Percentiles rank a stretch among this genome's conserved stretches.
These are phyloP conservation scores for Trichoderma hamatum DNA, from an alignment of 2,329 filamentous ascomycete genomes.

Conservation along the genomic window DNA sequence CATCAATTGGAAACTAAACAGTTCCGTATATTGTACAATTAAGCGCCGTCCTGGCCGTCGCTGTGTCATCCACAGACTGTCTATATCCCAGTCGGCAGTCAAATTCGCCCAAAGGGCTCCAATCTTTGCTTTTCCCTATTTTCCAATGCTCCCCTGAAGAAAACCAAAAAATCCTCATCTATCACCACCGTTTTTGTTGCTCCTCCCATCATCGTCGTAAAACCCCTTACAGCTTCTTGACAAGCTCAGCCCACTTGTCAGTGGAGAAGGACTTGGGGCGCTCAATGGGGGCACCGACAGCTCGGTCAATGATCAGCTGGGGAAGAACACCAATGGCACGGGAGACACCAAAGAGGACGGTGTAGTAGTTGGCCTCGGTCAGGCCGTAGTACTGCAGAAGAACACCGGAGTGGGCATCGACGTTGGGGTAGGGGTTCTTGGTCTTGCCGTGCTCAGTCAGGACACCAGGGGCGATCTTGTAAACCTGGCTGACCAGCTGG, in stretches of 20 bases:
- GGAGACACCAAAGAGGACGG: conserved; percentile 97
- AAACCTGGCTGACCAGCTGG: conserved; percentile 99
- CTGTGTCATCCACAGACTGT: conserved; percentile 30
- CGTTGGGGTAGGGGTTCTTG: conserved; percentile 99
- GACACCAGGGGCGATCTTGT: conserved; percentile 98
- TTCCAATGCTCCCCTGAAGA: conserved; percentile 8
- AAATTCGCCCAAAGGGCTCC: conserved; percentile 9
- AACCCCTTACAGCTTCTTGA: conserved; percentile 78
- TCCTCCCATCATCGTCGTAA: background rate
- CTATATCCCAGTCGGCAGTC: conserved; percentile 28
- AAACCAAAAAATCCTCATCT: conserved; percentile 16
- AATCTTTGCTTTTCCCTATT: conserved; percentile 13
- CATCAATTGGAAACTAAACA: conserved; percentile 29
- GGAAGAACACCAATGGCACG: conserved; percentile 97
- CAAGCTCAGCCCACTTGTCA: conserved; percentile 92
- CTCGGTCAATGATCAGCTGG: conserved; percentile 99
- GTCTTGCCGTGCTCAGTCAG: conserved; percentile 99
- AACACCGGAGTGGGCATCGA: conserved; percentile 98
- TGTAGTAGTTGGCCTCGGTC: conserved; percentile 99
- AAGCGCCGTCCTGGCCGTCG: conserved; percentile 32
- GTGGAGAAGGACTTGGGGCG: conserved; percentile 99
- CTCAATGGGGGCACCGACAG: conserved; percentile 95
- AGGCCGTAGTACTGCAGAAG: conserved; percentile 99
- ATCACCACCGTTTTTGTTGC: conserved; percentile 7
- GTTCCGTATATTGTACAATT: conserved; percentile 35